Conservation (phyloP, 2,329 filamentous ascomycete genomes). For the Lachnellula hyalina region DNA sequence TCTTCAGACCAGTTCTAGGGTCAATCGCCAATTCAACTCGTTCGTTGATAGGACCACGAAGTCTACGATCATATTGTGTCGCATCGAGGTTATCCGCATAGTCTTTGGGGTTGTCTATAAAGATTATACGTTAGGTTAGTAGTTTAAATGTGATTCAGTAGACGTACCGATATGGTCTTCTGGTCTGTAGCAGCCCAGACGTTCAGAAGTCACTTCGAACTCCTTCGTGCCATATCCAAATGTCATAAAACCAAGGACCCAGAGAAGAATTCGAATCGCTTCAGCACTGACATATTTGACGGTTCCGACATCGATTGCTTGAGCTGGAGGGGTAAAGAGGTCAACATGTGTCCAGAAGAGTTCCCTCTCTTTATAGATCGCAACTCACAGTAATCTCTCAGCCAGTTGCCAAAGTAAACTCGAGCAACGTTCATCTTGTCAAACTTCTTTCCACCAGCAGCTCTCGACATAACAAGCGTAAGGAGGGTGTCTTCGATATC, state of each 20-base stretch:
- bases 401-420: constrained; percentile 96
- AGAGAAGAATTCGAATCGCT: constrained; percentile 83
- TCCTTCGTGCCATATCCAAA: constrained; percentile 81
- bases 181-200: constrained; percentile 74
- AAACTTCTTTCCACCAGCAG: constrained; percentile 71
- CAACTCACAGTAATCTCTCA: constrained; percentile 68
- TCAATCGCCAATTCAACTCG: constrained; percentile 73
- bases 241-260: constrained; percentile 83
- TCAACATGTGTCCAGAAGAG: constrained; percentile 8
- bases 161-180: constrained; percentile 65
- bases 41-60: constrained; percentile 80
- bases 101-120: constrained; percentile 62
- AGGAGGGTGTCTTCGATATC: constrained; percentile 92
- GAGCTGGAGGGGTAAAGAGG: constrained; percentile 38
- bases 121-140: too few relatives aligned
- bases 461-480: constrained; percentile 57
- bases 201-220: constrained; percentile 76
- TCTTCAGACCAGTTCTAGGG: constrained; percentile 72
- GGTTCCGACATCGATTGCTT: constrained; percentile 88
- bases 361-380: background rate
- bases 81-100: constrained; percentile 89
- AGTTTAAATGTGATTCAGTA: background rate
- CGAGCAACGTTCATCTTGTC: constrained; percentile 81
- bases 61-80: constrained; percentile 70
- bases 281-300: constrained; percentile 87